These are phyloP conservation scores for Hyphopichia fennica DNA, from an alignment of 1,139 yeast species.

Conservation along the genomic window DNA sequence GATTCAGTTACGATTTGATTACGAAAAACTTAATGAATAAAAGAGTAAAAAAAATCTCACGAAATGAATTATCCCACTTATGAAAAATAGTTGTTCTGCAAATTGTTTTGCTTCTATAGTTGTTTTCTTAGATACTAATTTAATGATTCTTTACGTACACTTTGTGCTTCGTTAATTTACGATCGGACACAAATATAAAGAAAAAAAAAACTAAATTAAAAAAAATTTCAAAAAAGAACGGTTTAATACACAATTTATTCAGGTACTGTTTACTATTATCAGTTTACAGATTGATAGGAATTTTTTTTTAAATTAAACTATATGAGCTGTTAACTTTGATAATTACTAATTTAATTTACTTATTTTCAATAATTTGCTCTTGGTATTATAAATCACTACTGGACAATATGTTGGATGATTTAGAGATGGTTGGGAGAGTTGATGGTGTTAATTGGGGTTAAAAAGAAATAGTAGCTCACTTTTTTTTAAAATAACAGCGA, in stretches of 20 bases:
- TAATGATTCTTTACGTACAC: neutral
- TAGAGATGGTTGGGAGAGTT: too few species aligned
- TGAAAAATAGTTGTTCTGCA: neutral
- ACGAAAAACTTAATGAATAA: neutral
- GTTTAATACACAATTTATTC: neutral
- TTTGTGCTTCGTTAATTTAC: constrained; percentile 1
- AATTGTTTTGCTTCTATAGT: too few species aligned
- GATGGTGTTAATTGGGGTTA: too few species aligned
- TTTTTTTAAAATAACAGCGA: constrained; percentile 1
- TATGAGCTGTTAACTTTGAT: neutral
- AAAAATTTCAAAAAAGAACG: too few species aligned
- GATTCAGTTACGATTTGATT: neutral
- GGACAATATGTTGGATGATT: too few species aligned
- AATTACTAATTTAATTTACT: neutral
- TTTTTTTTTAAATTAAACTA: neutral
- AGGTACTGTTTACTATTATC: neutral
- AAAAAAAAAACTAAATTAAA: neutral
- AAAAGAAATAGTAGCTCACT: too few species aligned
- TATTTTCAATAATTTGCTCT: too few species aligned
- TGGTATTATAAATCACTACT: too few species aligned
- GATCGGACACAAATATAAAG: constrained; percentile 3
- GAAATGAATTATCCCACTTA: neutral
- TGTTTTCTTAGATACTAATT: neutral
- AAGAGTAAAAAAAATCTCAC: neutral
- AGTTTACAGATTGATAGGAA: neutral